Evolutionary conservation across 371 early-diverging fungal species (phyloP), one percentile per base, ranked within the genome.

Genomic region (Saksenaea vasiformis): DNA sequence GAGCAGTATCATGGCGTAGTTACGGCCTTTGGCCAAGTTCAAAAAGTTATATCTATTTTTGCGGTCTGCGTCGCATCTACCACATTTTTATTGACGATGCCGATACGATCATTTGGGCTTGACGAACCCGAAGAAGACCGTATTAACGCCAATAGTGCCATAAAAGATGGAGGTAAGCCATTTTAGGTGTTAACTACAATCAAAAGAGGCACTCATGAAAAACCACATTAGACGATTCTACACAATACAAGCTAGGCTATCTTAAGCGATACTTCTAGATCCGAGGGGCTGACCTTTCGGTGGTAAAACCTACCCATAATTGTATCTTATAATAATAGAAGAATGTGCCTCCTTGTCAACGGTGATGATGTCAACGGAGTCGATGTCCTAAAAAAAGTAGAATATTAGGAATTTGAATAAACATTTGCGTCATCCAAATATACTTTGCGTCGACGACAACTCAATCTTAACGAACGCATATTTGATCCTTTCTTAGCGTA

Each of bases 71-170:
- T 78, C 24, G 54, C 72, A 22, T 47, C 65, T 22, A 8, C 72
- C 15, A 54, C 73, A 0, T 66, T 72, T 26, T 39, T 64, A 15
- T 72, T 70, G 36, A 66, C 70, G 15, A 39, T 68, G 11, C 65
- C 71, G n/a, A 78, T 78, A 75, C 63, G 66, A 38, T 53, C 69
- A 0, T 73, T 78, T 67, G 71, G 68, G 3, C 61, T 78, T 10
- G 60, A 61, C 26, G 54, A 68, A 5, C 11, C 39, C 3, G 39
- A 39, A 39, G 39, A 39, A 39, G 39, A 39, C 11, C 39, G 39
- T 39, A 39, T 39, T n/a, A 39, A 39, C 11, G 39, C 39, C 11
- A 11, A 11, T n/a, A 39, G 11, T 2, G 11, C 39, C 39, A 39
- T 11, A 39, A 39, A 39, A 3, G 3, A 39, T 39, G 3, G 2